Conservation (phyloP, 345 rosid genomes). For the Arabidopsis suecica region DNA sequence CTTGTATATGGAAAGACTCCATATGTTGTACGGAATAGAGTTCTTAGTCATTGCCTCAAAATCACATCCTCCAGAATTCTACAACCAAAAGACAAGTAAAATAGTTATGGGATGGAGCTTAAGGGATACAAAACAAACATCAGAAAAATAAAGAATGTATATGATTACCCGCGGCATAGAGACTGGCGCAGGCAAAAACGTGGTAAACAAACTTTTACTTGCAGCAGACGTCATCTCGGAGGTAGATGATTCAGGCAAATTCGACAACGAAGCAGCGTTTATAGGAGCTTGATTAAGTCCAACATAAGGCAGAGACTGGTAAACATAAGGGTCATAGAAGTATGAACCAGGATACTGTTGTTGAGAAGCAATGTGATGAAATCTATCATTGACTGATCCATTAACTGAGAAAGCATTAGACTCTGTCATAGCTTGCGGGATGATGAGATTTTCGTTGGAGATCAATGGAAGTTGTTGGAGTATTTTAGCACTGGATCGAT, state of each 20-base stretch:
- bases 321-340: neutral
- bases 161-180: neutral
- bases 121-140: slow-evolving; percentile 19
- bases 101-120: neutral
- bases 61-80: slow-evolving; percentile 48
- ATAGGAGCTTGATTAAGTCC: slow-evolving; percentile 14
- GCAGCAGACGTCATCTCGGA: neutral
- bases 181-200: neutral
- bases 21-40: slow-evolving; percentile 53
- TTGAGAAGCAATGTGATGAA: neutral
- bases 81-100: slow-evolving; percentile 27
- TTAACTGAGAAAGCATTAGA: slow-evolving; percentile 17
- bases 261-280: neutral
- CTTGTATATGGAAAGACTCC: slow-evolving; percentile 50
- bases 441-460: slow-evolving; percentile 15
- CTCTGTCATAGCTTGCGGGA: slow-evolving; percentile 16
- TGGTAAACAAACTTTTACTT: slow-evolving; percentile 20
- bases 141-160: neutral
- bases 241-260: neutral
- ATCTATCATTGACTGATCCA: slow-evolving; percentile 34
- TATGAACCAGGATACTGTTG: neutral
- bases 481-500: neutral
- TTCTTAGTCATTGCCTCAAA: slow-evolving; percentile 59
- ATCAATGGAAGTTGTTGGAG: neutral
- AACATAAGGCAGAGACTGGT: neutral